These are phyloP conservation scores for Zelopaecilomyces penicillatus DNA, from an alignment of 2,329 filamentous ascomycete genomes.

Conservation along the genomic window DNA sequence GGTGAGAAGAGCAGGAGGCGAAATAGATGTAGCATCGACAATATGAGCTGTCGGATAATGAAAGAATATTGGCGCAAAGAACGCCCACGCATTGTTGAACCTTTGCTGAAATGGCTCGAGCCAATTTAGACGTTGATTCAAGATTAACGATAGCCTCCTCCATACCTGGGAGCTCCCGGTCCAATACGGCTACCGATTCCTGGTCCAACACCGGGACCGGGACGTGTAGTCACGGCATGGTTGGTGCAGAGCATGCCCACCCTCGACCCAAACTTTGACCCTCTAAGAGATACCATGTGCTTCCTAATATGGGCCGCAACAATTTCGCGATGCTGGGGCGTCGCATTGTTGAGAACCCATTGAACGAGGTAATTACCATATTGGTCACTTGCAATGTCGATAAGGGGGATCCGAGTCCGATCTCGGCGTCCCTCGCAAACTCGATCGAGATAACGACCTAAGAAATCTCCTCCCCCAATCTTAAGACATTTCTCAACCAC, in stretches of 20 bases:
- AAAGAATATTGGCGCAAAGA: not conserved
- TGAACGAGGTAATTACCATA: slow-evolving; percentile 98
- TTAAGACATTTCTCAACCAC: slow-evolving; percentile 99
- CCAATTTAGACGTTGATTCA: slow-evolving; percentile 5
- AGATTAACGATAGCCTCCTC: slow-evolving; percentile 46
- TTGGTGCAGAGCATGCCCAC: slow-evolving; percentile 99
- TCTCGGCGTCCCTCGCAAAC: slow-evolving; percentile 88
- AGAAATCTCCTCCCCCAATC: slow-evolving; percentile 83
- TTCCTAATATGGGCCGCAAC: slow-evolving; percentile 93
- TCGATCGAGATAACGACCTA: slow-evolving; percentile 84
- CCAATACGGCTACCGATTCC: slow-evolving; percentile 51
- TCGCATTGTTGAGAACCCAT: slow-evolving; percentile 87
- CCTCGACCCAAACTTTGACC: slow-evolving; percentile 95
- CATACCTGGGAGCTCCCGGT: slow-evolving; percentile 47
- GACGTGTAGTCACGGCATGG: slow-evolving; percentile 78
- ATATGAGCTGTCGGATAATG: slow-evolving; percentile 5
- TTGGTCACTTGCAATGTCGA: slow-evolving; percentile 97
- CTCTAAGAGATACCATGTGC: slow-evolving; percentile 98
- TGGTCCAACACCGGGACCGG: slow-evolving; percentile 71
- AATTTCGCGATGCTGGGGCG: slow-evolving; percentile 80
- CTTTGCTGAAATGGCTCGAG: not conserved
- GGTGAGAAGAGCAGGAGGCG: slow-evolving; percentile 23
- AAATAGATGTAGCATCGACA: slow-evolving; percentile 21
- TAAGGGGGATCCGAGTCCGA: slow-evolving; percentile 89
- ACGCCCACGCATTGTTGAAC: no score